Conservation (phyloP, 495 filamentous ascomycete genomes). For the Aspergillus avenaceus region DNA sequence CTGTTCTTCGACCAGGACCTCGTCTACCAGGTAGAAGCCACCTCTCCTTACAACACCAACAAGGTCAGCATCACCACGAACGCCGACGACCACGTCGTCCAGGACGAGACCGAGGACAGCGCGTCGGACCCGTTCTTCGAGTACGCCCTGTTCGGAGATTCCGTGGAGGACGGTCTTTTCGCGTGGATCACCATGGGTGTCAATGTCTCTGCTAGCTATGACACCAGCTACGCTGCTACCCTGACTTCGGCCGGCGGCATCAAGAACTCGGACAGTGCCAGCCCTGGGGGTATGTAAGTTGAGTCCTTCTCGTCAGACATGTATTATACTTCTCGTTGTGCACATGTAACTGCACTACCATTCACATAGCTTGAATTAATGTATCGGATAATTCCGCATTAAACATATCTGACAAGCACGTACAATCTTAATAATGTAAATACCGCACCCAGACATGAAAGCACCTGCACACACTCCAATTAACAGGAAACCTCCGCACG, state of each 20-base stretch:
- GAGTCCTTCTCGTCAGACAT: no score
- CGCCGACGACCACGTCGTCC: constrained; percentile 44
- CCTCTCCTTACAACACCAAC: constrained; percentile 54
- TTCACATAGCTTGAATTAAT: no score
- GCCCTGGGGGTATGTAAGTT: no score
- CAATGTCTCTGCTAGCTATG: constrained; percentile 34
- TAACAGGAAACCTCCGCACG: no score
- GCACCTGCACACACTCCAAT: no score
- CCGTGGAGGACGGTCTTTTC: constrained; percentile 49
- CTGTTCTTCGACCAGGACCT: constrained; percentile 56
- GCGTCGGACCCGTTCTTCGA: constrained; percentile 54
- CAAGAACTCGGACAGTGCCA: not conserved
- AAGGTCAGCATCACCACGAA: constrained; percentile 42
- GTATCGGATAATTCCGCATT: no score
- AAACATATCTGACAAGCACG: no score
- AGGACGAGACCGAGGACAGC: constrained; percentile 39
- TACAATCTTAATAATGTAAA: no score
- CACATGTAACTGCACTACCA: no score
- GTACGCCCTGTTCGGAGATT: constrained; percentile 52
- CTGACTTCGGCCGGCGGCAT: not conserved
- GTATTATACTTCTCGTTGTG: no score
- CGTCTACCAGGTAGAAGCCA: constrained; percentile 38
- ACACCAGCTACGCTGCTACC: constrained; percentile 7
- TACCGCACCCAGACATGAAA: no score
- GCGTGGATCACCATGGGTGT: constrained; percentile 54